Percentiles rank a stretch among this genome's conserved stretches.
These are phyloP conservation scores for Picochlorum sp. DNA, from an alignment of 139 green algal genomes.

Conservation along the genomic window DNA sequence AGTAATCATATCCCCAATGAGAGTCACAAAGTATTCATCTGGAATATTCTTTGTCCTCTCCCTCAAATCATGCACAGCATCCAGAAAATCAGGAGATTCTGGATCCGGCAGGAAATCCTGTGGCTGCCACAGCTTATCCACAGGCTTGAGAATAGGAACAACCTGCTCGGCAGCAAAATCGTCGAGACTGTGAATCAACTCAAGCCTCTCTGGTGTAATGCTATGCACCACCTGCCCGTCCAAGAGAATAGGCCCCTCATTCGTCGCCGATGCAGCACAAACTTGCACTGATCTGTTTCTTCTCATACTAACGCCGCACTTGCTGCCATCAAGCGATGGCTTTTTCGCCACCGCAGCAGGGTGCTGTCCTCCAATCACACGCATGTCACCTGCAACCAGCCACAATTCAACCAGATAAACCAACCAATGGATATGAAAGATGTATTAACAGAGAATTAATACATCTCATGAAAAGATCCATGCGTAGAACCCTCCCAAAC, in stretches of 20 bases:
- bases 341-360: too few species aligned
- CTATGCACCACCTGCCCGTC: constrained; percentile 8
- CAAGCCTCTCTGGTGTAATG: constrained; percentile 31
- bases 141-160: constrained; percentile 21
- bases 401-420: too few species aligned
- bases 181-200: constrained; percentile 47
- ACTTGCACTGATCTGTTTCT: too few species aligned
- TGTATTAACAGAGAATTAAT: too few species aligned
- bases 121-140: constrained; percentile 89
- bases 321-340: too few species aligned
- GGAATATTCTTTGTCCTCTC: constrained; percentile 70
- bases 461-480: too few species aligned
- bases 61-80: constrained; percentile 79
- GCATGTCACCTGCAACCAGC: too few species aligned
- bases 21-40: constrained; percentile 90
- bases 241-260: neutral
- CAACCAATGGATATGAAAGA: too few species aligned
- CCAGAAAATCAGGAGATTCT: constrained; percentile 78
- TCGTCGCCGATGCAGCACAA: neutral
- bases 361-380: too few species aligned
- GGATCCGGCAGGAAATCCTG: constrained; percentile 90
- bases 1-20: constrained; percentile 90
- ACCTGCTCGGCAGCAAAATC: constrained; percentile 38
- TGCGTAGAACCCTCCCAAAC: too few species aligned
- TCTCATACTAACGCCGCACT: too few species aligned